Percentiles rank a stretch among this genome's conserved stretches.
Conservation (phyloP, 2,329 filamentous ascomycete genomes). For the Metarhizium guizhouense region DNA sequence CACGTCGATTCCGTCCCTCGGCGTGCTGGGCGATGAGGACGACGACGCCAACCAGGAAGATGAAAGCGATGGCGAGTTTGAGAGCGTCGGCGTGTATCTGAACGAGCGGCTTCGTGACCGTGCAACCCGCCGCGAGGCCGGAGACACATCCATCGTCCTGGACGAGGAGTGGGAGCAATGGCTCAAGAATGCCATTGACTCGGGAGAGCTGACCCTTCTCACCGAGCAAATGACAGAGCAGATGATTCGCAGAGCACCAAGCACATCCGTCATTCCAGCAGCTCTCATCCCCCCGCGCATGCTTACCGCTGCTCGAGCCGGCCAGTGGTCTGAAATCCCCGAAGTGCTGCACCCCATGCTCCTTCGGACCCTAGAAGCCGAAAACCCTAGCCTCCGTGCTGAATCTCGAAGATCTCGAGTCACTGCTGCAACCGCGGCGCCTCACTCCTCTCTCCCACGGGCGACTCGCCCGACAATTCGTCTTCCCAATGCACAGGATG, state of each 20-base stretch:
- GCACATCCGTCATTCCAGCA: conserved; percentile 17
- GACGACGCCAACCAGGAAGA: conserved; percentile 12
- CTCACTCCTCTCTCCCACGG: background rate
- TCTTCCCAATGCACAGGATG: conserved; percentile 6
- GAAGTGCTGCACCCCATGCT: conserved; percentile 45
- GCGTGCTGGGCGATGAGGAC: conserved; percentile 8
- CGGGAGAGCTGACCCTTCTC: conserved; percentile 38
- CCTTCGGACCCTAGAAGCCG: conserved; percentile 34
- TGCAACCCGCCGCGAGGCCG: conserved; percentile 53
- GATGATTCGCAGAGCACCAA: conserved; percentile 22
- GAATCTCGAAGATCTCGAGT: conserved; percentile 1
- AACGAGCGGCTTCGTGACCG: conserved; percentile 58
- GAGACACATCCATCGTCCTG: conserved; percentile 47
- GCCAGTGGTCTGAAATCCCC: conserved; percentile 50
- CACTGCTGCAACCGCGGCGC: background rate
- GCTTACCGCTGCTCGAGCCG: conserved; percentile 44
- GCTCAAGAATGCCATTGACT: conserved; percentile 61
- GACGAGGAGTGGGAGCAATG: conserved; percentile 70
- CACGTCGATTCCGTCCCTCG: conserved; percentile 9
- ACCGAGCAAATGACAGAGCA: conserved; percentile 32
- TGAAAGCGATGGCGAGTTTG: conserved; percentile 24
- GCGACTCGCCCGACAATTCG: conserved; percentile 4
- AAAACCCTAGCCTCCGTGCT: conserved; percentile 13
- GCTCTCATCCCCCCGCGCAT: conserved; percentile 41
- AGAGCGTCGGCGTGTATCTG: conserved; percentile 51